Percentiles rank a stretch among this genome's conserved stretches.
These are phyloP conservation scores for Wickerhamia fluorescens DNA, from an alignment of 805 yeast genomes.

Conservation along the genomic window DNA sequence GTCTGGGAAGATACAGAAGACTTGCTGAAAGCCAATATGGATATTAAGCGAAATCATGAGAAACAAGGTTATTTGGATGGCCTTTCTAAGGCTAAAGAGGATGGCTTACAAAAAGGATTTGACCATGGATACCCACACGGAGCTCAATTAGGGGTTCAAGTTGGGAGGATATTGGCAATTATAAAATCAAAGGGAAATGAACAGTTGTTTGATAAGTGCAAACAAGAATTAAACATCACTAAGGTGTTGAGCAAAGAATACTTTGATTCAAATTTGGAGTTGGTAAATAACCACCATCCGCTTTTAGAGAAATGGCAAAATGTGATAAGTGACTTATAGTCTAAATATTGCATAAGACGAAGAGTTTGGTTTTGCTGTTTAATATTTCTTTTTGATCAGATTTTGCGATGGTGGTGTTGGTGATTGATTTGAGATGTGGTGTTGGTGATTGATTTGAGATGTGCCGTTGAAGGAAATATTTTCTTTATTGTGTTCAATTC, in stretches of 20 bases:
- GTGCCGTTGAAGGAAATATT: too few species aligned
- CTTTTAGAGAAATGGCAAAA: conserved; percentile 42
- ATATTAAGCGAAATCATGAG: conserved; percentile 52
- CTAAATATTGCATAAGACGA: not conserved
- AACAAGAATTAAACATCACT: conserved; percentile 50
- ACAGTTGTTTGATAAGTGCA: conserved; percentile 29
- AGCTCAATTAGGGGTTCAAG: conserved; percentile 55
- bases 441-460: too few species aligned
- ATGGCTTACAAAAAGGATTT: conserved; percentile 70
- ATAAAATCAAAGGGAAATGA: conserved; percentile 19
- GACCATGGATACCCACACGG: conserved; percentile 77
- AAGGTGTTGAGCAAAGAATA: conserved; percentile 47
- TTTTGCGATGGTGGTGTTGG: too few species aligned
- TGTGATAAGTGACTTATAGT: not conserved
- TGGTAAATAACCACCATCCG: conserved; percentile 17
- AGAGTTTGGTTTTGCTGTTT: conserved; percentile 1
- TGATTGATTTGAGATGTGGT: too few species aligned
- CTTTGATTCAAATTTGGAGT: conserved; percentile 45
- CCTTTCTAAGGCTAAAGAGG: conserved; percentile 57
- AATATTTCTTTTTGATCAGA: not conserved
- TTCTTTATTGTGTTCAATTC: too few species aligned
- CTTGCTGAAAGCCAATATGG: conserved; percentile 13
- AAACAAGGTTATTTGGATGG: conserved; percentile 87
- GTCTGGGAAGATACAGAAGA: conserved; percentile 27
- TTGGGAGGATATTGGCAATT: conserved; percentile 59